phyloP scores from a whole-genome alignment of 805 yeast genomes.

The Groenewaldozyma tartarivorans region DNA sequence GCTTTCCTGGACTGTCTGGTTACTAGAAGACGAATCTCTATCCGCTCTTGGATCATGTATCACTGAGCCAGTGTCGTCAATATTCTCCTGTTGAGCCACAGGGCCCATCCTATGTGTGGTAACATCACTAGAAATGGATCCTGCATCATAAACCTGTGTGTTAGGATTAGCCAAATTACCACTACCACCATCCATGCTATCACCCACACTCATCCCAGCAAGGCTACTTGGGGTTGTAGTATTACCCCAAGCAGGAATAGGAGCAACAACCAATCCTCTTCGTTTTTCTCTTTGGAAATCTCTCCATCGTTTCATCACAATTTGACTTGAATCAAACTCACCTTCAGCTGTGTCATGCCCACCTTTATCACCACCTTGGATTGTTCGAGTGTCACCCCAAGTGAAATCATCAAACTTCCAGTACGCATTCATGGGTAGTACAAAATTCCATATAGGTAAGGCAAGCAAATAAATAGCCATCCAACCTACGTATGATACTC shows the following conservation, averaged over 20 bases:
- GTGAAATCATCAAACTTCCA: constrained; percentile 96
- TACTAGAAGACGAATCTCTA: too few species aligned
- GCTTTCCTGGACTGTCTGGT: too few species aligned
- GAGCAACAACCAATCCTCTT: constrained; percentile 18
- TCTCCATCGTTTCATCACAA: constrained; percentile 89
- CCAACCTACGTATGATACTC: constrained; percentile 64
- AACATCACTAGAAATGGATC: too few species aligned
- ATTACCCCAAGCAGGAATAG: neutral
- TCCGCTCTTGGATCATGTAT: too few species aligned
- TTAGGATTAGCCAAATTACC: neutral
- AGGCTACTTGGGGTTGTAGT: neutral
- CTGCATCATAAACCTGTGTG: too few species aligned
- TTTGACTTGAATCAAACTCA: constrained; percentile 82
- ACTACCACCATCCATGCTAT: neutral
- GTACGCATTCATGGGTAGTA: constrained; percentile 74
- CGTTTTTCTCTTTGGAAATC: constrained; percentile 82
- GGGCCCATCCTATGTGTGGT: too few species aligned
- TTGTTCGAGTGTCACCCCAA: constrained; percentile 92
- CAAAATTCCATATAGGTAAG: constrained; percentile 86
- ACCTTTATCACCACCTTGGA: constrained; percentile 55
- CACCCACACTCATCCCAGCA: constrained; percentile 3
- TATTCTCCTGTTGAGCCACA: too few species aligned
- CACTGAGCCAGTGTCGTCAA: too few species aligned
- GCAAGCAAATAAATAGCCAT: constrained; percentile 71
- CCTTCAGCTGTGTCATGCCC: constrained; percentile 67